phyloP scores from a whole-genome alignment of 257 asterid genomes.

The Scutellaria minor region DNA sequence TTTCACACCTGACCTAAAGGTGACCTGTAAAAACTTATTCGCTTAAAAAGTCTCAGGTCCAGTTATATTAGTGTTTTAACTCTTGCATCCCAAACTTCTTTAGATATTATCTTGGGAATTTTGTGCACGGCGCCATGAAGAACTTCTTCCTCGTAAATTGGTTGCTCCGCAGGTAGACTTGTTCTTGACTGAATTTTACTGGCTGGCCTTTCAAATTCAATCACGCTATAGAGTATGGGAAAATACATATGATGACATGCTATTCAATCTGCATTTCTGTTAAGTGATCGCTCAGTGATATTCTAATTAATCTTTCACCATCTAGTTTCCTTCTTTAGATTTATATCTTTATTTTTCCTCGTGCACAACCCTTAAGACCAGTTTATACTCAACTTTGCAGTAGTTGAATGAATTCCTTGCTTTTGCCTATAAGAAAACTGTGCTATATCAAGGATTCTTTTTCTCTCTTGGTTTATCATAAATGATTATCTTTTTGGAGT shows the following conservation, averaged over 20 bases:
- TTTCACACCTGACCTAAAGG: conserved; percentile 94
- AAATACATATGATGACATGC: not conserved
- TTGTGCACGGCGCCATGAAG: conserved; percentile 96
- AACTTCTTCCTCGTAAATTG: conserved; percentile 90
- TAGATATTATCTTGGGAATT: conserved; percentile 97
- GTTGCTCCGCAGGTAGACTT: conserved; percentile 89
- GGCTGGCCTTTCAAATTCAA: conserved; percentile 19
- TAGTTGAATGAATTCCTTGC: not conserved
- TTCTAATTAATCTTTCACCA: not conserved
- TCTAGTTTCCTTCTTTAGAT: too few species aligned
- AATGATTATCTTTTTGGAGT: not conserved
- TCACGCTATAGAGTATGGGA: not conserved
- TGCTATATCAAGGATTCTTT: conserved; percentile 8
- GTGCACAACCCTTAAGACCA: too few species aligned
- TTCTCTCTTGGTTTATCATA: conserved; percentile 5
- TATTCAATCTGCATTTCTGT: not conserved
- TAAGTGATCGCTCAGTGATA: conserved; percentile 4
- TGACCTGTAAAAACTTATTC: conserved; percentile 28
- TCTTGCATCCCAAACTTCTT: conserved; percentile 18
- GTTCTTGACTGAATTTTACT: conserved; percentile 11
- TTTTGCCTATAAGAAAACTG: conserved; percentile 2
- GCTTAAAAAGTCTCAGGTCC: conserved; percentile 18
- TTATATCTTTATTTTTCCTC: too few species aligned
- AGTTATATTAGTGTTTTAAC: conserved; percentile 28
- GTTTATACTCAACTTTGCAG: not conserved